Evolutionary conservation across 2,329 filamentous ascomycete species (phyloP).

Genomic region (Ascochyta koolunga): DNA sequence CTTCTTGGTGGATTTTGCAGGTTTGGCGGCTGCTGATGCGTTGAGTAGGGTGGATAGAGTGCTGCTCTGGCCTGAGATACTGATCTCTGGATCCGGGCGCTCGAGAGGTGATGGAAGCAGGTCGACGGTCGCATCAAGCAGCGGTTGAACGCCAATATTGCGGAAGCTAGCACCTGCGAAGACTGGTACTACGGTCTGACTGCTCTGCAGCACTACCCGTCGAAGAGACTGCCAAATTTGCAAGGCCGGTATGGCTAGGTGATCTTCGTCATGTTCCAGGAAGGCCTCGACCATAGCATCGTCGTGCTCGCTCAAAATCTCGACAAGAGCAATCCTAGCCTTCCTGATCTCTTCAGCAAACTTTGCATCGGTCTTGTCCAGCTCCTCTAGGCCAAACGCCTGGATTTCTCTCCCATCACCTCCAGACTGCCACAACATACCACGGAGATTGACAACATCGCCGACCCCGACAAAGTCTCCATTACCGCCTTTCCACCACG

Average conservation of each 20-base stretch:
- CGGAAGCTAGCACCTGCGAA: constrained; percentile 92
- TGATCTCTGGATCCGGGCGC: constrained; percentile 78
- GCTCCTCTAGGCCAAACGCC: constrained; percentile 61
- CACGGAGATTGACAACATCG: constrained; percentile 78
- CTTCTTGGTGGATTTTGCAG: constrained; percentile 25
- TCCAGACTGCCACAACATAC: constrained; percentile 73
- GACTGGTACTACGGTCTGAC: constrained; percentile 79
- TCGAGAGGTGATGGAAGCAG: constrained; percentile 84
- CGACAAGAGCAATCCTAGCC: constrained; percentile 78
- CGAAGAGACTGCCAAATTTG: constrained; percentile 77
- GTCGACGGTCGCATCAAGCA: constrained; percentile 87
- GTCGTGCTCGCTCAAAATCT: constrained; percentile 86
- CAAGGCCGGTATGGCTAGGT: constrained; percentile 67
- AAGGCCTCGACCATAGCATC: constrained; percentile 85
- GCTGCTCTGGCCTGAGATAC: constrained; percentile 64
- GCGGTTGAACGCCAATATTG: constrained; percentile 90
- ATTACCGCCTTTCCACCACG: constrained; percentile 81
- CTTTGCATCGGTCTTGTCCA: constrained; percentile 56
- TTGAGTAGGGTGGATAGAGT: constrained; percentile 56
- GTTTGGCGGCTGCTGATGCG: constrained; percentile 37
- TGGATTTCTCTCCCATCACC: constrained; percentile 69
- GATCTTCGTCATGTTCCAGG: constrained; percentile 76
- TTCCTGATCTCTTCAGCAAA: constrained; percentile 72
- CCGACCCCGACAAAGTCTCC: constrained; percentile 82
- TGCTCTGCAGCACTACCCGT: constrained; percentile 69